phyloP scores from a whole-genome alignment of 2,329 filamentous ascomycete genomes.

The Aspergillus quadrilineatus region DNA sequence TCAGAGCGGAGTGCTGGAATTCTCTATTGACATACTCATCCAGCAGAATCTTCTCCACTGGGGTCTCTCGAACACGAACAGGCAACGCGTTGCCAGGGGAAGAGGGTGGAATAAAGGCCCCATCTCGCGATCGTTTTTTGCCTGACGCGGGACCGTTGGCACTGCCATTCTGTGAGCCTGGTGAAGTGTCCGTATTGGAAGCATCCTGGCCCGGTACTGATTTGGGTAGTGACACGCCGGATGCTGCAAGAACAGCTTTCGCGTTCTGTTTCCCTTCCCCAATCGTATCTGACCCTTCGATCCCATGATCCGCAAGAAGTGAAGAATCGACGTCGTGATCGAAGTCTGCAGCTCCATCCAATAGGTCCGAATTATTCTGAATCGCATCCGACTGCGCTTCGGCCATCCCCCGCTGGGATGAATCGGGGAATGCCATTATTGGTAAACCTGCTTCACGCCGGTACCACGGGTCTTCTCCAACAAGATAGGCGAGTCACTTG shows the following conservation, averaged over 20 bases:
- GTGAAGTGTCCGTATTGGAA: slow-evolving; percentile 28
- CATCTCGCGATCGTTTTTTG: slow-evolving; percentile 61
- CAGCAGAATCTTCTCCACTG: slow-evolving; percentile 53
- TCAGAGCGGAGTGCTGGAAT: slow-evolving; percentile 57
- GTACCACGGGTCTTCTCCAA: slow-evolving; percentile 4
- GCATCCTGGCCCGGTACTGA: slow-evolving; percentile 31
- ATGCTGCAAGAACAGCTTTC: slow-evolving; percentile 58
- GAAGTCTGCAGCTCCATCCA: slow-evolving; percentile 21
- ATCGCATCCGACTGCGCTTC: slow-evolving; percentile 25
- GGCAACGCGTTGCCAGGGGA: slow-evolving; percentile 30
- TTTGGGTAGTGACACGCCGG: slow-evolving; percentile 35
- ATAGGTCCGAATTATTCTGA: slow-evolving; percentile 28
- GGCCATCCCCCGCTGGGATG: slow-evolving; percentile 26
- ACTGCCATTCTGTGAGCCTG: slow-evolving; percentile 33
- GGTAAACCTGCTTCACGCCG: slow-evolving; percentile 7
- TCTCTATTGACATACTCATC: slow-evolving; percentile 67
- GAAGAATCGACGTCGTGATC: slow-evolving; percentile 24
- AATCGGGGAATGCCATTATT: slow-evolving; percentile 39
- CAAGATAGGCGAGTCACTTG: slow-evolving; percentile 22
- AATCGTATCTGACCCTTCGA: slow-evolving; percentile 47
- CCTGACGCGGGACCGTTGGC: slow-evolving; percentile 52
- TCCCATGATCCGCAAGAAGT: slow-evolving; percentile 24
- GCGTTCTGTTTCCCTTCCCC: slow-evolving; percentile 61
- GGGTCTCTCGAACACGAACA: slow-evolving; percentile 43
- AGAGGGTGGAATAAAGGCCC: slow-evolving; percentile 52